A percentile compares a stretch with the other conserved stretches of the same genome.
These are phyloP conservation scores for Pythium vanterpoolii DNA, from an alignment of 352 stramenopile species.

Conservation along the genomic window DNA sequence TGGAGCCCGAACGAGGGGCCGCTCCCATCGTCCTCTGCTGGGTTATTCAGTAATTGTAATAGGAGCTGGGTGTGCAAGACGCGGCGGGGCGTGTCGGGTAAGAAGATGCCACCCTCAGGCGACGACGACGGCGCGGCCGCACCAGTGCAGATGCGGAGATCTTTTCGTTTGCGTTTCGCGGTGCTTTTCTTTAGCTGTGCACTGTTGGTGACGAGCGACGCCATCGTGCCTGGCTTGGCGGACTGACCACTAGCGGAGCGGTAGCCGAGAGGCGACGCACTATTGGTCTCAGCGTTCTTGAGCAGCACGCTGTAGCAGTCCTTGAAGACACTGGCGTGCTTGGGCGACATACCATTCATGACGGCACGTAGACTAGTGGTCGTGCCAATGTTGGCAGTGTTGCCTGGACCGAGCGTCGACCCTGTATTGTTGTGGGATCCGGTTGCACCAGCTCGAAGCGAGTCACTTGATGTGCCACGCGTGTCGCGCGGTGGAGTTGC, in stretches of 20 bases:
- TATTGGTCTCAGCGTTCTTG: slow-evolving; percentile 44
- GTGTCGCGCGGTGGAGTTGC: neutral
- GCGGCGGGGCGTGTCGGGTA: slow-evolving; percentile 70
- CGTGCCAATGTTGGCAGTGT: slow-evolving; percentile 31
- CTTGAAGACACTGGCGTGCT: slow-evolving; percentile 64
- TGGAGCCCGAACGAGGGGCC: neutral
- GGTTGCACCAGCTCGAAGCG: neutral
- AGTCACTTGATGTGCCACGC: neutral
- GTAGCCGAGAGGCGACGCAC: neutral
- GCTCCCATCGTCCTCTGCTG: slow-evolving; percentile 34
- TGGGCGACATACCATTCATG: slow-evolving; percentile 48
- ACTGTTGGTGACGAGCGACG: neutral
- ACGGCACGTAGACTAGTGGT: slow-evolving; percentile 22
- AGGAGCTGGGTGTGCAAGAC: slow-evolving; percentile 78
- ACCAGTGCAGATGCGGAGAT: slow-evolving; percentile 75
- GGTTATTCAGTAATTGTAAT: slow-evolving; percentile 65
- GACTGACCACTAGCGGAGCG: too few relatives aligned
- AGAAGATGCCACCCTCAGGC: slow-evolving; percentile 62
- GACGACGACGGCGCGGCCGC: slow-evolving; percentile 1
- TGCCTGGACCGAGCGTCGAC: slow-evolving; percentile 14
- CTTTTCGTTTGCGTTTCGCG: slow-evolving; percentile 81
- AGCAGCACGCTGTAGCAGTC: slow-evolving; percentile 74
- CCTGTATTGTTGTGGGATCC: neutral
- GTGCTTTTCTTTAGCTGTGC: slow-evolving; percentile 46
- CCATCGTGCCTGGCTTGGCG: neutral